These are phyloP conservation scores for Dissophora ornata DNA, from an alignment of 192 early-diverging fungal genomes.

Conservation along the genomic window DNA sequence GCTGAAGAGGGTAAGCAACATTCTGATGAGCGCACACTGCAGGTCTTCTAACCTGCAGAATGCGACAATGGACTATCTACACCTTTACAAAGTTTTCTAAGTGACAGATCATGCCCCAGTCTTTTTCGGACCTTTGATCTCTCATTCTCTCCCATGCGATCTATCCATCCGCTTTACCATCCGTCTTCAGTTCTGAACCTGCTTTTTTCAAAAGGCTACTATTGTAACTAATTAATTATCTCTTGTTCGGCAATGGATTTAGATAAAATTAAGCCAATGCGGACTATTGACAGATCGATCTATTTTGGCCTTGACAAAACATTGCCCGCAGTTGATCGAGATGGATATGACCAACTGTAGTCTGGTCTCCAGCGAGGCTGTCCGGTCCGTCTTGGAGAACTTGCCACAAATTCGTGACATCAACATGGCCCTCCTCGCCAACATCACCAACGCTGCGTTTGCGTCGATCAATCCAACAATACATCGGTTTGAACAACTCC, in stretches of 20 bases:
- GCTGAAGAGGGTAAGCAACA: conserved; percentile 60
- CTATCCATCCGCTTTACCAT: no score
- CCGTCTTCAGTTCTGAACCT: no score
- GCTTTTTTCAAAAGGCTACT: no score
- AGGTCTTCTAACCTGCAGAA: no score
- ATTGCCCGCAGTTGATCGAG: conserved; percentile 64
- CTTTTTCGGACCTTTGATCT: no score
- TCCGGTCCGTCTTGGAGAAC: conserved; percentile 56
- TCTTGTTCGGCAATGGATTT: background rate
- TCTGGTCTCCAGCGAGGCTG: conserved; percentile 55
- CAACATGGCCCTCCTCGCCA: conserved; percentile 52
- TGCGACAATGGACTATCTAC: background rate
- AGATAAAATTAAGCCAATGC: conserved; percentile 71
- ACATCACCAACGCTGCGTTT: conserved; percentile 56
- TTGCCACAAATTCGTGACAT: conserved; percentile 63
- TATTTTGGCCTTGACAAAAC: conserved; percentile 56
- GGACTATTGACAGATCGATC: conserved; percentile 57
- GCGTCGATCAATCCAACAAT: conserved; percentile 25
- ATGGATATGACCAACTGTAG: conserved; percentile 66
- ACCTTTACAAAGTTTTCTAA: background rate
- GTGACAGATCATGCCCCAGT: no score
- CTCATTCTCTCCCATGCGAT: no score
- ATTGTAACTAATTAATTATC: background rate
- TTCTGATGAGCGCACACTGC: no score
- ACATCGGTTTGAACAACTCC: conserved; percentile 60